Evolutionary conservation across 1,284 basidiomycete genomes (phyloP).

Genomic region (Bjerkandera adusta): DNA sequence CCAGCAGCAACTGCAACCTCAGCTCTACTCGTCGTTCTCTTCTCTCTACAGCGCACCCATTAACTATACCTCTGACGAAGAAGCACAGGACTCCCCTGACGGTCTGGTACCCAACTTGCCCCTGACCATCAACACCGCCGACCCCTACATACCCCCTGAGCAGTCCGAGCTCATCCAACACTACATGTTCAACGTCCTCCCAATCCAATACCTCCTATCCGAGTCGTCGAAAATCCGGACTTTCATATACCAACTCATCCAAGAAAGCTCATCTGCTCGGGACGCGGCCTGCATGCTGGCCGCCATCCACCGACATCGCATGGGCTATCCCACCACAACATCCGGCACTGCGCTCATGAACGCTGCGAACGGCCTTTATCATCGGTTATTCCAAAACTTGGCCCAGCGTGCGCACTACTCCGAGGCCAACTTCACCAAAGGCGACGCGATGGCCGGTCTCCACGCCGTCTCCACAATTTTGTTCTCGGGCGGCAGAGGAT

Average conservation of each 20-base stretch:
- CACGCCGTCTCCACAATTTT: constrained; percentile 72
- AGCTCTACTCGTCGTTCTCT: constrained; percentile 21
- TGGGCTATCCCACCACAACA: constrained; percentile 21
- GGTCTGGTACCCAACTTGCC: no score
- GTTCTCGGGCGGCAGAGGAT: constrained; percentile 68
- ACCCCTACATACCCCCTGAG: constrained; percentile 26
- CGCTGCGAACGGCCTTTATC: constrained; percentile 22
- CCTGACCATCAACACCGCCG: constrained; percentile 23
- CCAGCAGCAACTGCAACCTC: constrained; percentile 7
- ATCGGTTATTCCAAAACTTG: constrained; percentile 35
- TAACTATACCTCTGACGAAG: constrained; percentile 23
- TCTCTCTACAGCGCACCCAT: constrained; percentile 24
- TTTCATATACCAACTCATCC: constrained; percentile 48
- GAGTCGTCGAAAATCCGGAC: constrained; percentile 37
- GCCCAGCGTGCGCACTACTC: constrained; percentile 18
- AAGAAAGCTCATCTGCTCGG: constrained; percentile 36
- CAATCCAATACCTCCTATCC: constrained; percentile 66
- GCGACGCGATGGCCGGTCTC: constrained; percentile 75
- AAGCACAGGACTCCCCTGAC: constrained; percentile 17
- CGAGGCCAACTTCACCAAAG: constrained; percentile 45
- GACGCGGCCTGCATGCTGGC: constrained; percentile 60
- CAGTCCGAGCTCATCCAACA: constrained; percentile 39
- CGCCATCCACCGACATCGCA: constrained; percentile 43
- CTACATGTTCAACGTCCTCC: constrained; percentile 50
- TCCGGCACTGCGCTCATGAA: not conserved